Evolutionary conservation across 208 protist species (phyloP).

Genomic region (Leishmania amazonensis): DNA sequence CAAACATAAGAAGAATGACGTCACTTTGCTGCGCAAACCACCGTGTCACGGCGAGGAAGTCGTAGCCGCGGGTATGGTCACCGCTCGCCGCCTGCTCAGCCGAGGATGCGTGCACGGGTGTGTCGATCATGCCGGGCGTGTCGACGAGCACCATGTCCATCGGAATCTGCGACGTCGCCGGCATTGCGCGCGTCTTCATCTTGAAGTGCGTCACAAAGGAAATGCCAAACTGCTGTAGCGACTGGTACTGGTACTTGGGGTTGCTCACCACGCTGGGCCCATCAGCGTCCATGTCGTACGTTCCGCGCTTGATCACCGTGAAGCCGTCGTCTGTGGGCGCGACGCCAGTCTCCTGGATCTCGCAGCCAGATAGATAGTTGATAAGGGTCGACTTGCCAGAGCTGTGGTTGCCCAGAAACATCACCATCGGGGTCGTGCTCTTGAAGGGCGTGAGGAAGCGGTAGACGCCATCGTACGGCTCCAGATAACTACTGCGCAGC

Average conservation of each 20-base stretch:
- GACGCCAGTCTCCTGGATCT: conserved; percentile 87
- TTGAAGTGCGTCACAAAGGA: conserved; percentile 79
- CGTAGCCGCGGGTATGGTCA: conserved; percentile 82
- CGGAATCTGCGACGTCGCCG: conserved; percentile 40
- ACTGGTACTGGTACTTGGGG: conserved; percentile 68
- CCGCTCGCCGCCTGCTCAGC: conserved; percentile 22
- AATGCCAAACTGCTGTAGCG: conserved; percentile 77
- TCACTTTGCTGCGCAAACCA: conserved; percentile 92
- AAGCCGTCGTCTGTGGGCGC: conserved; percentile 92
- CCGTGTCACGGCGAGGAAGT: conserved; percentile 78
- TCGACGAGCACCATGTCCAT: conserved; percentile 87
- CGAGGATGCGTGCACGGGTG: conserved; percentile 53
- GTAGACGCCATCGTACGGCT: conserved; percentile 34
- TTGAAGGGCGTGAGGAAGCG: conserved; percentile 46
- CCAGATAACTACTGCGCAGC: conserved; percentile 37
- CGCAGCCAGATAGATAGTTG: conserved; percentile 79
- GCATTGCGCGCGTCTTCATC: conserved; percentile 72
- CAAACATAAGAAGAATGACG: conserved; percentile 92
- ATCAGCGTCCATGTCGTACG: conserved; percentile 69
- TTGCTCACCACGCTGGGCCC: conserved; percentile 79
- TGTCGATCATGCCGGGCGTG: conserved; percentile 93
- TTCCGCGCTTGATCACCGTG: conserved; percentile 78
- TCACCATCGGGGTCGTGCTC: conserved; percentile 78
- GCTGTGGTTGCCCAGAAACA: conserved; percentile 92
- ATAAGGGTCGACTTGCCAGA: conserved; percentile 92